Base-by-base conservation (phyloP, 1,284 basidiomycete genomes). In the Cystobasidiaceae sp. region DNA sequence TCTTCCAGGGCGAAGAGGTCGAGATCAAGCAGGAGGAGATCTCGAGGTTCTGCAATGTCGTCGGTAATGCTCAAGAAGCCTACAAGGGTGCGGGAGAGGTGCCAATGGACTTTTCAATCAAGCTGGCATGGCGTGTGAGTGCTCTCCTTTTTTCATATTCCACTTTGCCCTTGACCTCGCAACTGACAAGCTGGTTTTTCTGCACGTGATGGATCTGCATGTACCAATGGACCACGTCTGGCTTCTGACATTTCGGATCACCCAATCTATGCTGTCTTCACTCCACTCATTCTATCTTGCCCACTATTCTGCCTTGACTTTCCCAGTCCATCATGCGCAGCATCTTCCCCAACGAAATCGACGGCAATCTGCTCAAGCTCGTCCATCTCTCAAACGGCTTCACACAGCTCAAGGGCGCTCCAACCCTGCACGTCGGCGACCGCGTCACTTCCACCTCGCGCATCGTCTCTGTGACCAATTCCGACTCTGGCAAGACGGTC, bases 61-160 rank as follows among this genome's bases (percentile, higher is more conserved):
- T 97, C 64, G 93, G 92, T 44, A 97, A 97, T 77, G 87, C 93
- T 74, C 87, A 86, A 51, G 93, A 93, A 77, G 82, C 83, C 6
- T 98, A 94, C 84, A 90, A 93, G 27, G 84, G 90, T 57, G 85
- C 81, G 61, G 82, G 85, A 49, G 60, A 87, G 73, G 90, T 91
- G 0, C 94, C 94, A 0, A 96, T 98, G 91, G 96, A 98, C 80
- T 97, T 96, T 75, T 92, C 93, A 60, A 98, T 98, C 75, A 93
- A 97, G 66, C 88, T 93, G 51, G 93, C 93, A 46, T 97, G 94
- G 93, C 86, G 92, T 85, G 90, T 90, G 74, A 70, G 85, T 78
- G 19, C 28, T 23, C 9, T 7, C 4, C 43, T 9, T 51, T 33
- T 54, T 21, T 28, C 6, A 19, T 2, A 7, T 11, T 13, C 1